Evolutionary conservation across 108 stramenopile genomes (phyloP).

Genomic region (Aurantiochytrium sp.): DNA sequence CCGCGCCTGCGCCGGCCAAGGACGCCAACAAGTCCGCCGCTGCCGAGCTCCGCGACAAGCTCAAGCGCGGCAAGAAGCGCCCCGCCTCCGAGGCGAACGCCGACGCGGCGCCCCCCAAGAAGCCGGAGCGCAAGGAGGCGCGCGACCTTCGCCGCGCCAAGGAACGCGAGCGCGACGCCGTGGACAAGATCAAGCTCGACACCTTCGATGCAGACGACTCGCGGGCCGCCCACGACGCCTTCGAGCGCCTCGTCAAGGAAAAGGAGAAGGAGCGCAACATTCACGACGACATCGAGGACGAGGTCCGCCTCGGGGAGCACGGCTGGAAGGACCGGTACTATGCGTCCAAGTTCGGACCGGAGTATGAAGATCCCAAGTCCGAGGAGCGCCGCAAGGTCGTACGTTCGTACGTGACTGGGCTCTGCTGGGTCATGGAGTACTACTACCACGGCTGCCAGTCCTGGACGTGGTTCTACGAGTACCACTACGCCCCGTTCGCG

Average conservation of each 20-base stretch:
- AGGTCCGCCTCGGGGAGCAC: conserved; percentile 81
- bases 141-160: not conserved
- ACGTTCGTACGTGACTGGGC: conserved; percentile 86
- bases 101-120: too few relatives aligned
- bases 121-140: conserved; percentile 61
- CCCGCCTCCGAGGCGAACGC: too few relatives aligned
- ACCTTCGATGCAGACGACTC: conserved; percentile 49
- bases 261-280: conserved; percentile 69
- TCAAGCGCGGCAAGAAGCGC: not conserved
- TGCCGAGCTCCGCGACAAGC: not conserved
- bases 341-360: conserved; percentile 84
- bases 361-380: conserved; percentile 72
- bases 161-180: conserved; percentile 41
- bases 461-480: conserved; percentile 98
- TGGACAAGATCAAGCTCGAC: conserved; percentile 42
- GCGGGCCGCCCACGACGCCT: conserved; percentile 34
- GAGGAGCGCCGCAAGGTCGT: conserved; percentile 82
- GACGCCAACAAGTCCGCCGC: conserved; percentile 25
- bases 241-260: conserved; percentile 34
- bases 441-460: conserved; percentile 88
- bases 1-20: not conserved
- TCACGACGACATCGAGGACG: conserved; percentile 74
- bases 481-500: conserved; percentile 97
- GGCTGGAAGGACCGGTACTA: conserved; percentile 98
- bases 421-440: conserved; percentile 98